These are phyloP conservation scores for Sclerotinia trifoliorum DNA, from an alignment of 2,329 filamentous ascomycete genomes.

Conservation along the genomic window DNA sequence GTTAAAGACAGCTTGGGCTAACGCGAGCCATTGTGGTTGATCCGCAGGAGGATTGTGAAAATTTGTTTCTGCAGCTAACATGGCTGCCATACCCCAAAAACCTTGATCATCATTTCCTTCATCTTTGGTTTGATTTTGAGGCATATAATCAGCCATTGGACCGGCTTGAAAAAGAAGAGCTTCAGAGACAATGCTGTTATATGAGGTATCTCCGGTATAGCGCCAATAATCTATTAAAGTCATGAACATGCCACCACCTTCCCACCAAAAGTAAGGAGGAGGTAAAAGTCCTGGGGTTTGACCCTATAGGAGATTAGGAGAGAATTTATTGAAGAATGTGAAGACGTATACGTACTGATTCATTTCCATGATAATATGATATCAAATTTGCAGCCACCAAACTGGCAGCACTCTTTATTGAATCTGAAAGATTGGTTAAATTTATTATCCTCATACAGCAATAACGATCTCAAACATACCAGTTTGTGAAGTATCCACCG, in stretches of 20 bases:
- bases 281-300: constrained; percentile 51
- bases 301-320: constrained; percentile 48
- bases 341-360: constrained; percentile 41
- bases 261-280: constrained; percentile 54
- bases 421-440: constrained; percentile 31
- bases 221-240: constrained; percentile 81
- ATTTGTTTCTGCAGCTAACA: constrained; percentile 67
- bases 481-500: constrained; percentile 33
- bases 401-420: constrained; percentile 40
- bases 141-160: constrained; percentile 72
- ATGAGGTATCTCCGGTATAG: constrained; percentile 70
- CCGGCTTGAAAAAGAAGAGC: constrained; percentile 74
- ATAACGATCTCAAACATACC: constrained; percentile 26
- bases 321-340: constrained; percentile 42
- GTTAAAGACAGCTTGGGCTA: constrained; percentile 79
- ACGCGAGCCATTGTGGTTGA: constrained; percentile 64
- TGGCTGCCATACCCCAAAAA: constrained; percentile 70
- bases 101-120: constrained; percentile 70
- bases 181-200: constrained; percentile 60
- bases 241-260: constrained; percentile 71
- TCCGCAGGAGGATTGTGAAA: constrained; percentile 55
- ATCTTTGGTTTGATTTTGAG: constrained; percentile 61
- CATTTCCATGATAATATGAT: constrained; percentile 52
- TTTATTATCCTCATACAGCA: neutral
- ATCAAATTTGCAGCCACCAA: constrained; percentile 49